Evolutionary conservation across 208 protist genomes (phyloP).

Genomic region (Leishmania lainsoni): DNA sequence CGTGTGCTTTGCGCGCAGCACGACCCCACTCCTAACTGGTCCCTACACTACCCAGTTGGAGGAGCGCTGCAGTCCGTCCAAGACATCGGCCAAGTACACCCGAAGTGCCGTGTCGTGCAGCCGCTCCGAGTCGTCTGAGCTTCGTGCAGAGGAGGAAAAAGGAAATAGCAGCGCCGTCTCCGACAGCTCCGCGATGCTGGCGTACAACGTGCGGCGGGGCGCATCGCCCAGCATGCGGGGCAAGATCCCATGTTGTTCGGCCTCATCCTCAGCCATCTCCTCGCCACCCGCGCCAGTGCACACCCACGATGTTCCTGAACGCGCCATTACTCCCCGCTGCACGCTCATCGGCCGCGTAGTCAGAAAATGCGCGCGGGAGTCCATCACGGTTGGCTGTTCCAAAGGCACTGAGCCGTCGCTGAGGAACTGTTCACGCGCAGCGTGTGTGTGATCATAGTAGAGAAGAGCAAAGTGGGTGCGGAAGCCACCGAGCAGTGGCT

Average conservation of each 20-base stretch:
- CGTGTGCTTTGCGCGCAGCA: background rate
- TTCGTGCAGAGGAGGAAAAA: background rate
- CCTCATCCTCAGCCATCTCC: background rate
- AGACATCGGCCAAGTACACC: constrained; percentile 50
- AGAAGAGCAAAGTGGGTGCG: constrained; percentile 72
- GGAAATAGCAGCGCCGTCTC: constrained; percentile 21
- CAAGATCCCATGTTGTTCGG: constrained; percentile 1
- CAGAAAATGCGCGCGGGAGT: constrained; percentile 72
- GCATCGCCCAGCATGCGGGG: constrained; percentile 32
- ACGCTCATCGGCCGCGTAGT: constrained; percentile 44
- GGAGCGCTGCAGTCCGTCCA: constrained; percentile 57
- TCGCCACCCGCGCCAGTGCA: background rate
- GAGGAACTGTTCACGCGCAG: constrained; percentile 51
- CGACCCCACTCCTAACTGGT: background rate
- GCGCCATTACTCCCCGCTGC: constrained; percentile 34
- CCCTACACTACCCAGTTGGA: constrained; percentile 37
- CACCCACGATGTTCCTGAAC: constrained; percentile 8
- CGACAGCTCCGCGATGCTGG: constrained; percentile 18
- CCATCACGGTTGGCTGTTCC: constrained; percentile 49
- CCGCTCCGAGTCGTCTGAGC: constrained; percentile 6
- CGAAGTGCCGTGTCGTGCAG: constrained; percentile 44
- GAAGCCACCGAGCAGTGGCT: constrained; percentile 54
- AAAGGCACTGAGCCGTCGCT: constrained; percentile 31
- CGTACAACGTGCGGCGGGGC: constrained; percentile 7
- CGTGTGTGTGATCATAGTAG: constrained; percentile 57